Conservation (phyloP, 331 rosid species). For the Pyracantha coccinea region DNA sequence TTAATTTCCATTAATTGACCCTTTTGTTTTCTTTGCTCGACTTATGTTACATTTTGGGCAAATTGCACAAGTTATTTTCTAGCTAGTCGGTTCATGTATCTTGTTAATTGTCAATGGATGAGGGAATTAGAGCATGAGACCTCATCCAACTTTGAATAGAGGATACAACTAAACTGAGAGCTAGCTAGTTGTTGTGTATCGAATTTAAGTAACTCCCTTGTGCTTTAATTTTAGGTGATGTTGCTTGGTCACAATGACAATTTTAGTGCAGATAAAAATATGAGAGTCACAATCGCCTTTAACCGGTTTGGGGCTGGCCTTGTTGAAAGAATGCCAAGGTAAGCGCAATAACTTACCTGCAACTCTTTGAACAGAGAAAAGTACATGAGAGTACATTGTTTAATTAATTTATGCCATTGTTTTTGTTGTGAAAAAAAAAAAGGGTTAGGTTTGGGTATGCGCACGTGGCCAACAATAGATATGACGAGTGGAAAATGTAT, state of each 20-base stretch:
- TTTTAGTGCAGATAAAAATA: constrained; percentile 43
- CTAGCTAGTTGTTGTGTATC: no score
- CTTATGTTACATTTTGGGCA: no score
- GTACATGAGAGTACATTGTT: no score
- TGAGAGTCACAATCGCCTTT: constrained; percentile 72
- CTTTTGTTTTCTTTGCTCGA: no score
- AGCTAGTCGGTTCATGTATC: no score
- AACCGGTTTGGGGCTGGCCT: constrained; percentile 64
- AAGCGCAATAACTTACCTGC: background rate
- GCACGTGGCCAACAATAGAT: constrained; percentile 73
- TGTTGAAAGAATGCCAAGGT: constrained; percentile 80
- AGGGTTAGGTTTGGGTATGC: constrained; percentile 81
- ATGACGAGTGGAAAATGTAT: constrained; percentile 75
- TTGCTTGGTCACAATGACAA: constrained; percentile 70
- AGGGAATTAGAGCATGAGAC: background rate
- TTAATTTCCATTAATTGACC: background rate
- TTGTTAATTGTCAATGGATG: background rate
- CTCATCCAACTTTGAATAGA: no score
- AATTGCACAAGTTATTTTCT: no score
- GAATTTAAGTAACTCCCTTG: no score
- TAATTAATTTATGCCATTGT: background rate
- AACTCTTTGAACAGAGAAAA: no score
- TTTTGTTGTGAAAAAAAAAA: background rate
- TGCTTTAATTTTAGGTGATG: constrained; percentile 53
- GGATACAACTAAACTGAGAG: no score